Conservation (phyloP, 2,329 filamentous ascomycete species). For the Verticillium klebahnii region DNA sequence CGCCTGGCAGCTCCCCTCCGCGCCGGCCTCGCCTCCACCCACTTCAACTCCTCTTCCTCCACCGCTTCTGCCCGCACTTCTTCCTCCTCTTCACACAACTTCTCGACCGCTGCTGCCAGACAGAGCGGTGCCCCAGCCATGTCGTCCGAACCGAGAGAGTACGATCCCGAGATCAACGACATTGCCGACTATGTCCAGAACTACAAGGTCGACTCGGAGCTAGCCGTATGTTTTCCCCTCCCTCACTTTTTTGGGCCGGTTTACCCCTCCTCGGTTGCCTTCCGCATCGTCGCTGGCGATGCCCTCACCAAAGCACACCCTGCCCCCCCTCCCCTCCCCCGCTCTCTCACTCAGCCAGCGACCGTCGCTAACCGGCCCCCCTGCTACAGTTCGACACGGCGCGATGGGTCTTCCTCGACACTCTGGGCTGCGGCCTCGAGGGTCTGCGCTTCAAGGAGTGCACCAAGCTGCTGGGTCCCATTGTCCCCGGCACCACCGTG, state of each 20-base stretch:
- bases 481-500: conserved; percentile 84
- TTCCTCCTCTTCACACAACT: conserved; percentile 32
- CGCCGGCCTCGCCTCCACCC: conserved; percentile 28
- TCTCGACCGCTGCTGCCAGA: conserved; percentile 45
- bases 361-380: conserved; percentile 7
- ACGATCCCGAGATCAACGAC: conserved; percentile 90
- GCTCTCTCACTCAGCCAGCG: too few relatives aligned
- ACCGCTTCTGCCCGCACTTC: conserved; percentile 19
- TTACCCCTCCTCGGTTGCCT: conserved; percentile 14
- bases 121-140: conserved; percentile 45
- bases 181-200: conserved; percentile 95
- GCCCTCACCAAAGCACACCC: not conserved
- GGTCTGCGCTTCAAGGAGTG: conserved; percentile 94
- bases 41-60: conserved; percentile 22
- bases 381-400: conserved; percentile 79
- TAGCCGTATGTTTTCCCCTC: conserved; percentile 65
- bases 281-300: not conserved
- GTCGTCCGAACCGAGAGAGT: conserved; percentile 54
- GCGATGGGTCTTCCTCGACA: conserved; percentile 94
- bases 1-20: conserved; percentile 29
- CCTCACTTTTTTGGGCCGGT: conserved; percentile 1
- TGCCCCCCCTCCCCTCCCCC: too few relatives aligned
- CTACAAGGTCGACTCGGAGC: conserved; percentile 82
- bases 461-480: conserved; percentile 86
- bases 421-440: conserved; percentile 92